phyloP scores from a whole-genome alignment of 1,284 basidiomycete species.

The Fistulina hepatica region DNA sequence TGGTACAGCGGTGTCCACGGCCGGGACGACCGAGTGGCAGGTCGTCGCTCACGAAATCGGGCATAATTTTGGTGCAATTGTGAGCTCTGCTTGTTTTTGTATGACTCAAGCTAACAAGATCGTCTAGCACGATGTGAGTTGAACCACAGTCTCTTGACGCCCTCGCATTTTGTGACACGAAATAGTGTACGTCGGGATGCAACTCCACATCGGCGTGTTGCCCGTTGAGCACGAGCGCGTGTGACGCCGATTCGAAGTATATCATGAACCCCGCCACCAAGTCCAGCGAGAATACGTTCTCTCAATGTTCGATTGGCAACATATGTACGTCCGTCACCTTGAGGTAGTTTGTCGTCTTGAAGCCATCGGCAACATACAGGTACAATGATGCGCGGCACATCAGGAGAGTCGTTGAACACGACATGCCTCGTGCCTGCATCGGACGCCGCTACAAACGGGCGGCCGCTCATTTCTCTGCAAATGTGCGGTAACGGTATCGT shows the following conservation, averaged over 20 bases:
- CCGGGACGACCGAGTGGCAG: conserved; percentile 67
- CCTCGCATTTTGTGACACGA: conserved; percentile 3
- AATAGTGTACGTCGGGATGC: conserved; percentile 59
- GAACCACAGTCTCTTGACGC: conserved; percentile 5
- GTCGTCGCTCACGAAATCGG: conserved; percentile 84
- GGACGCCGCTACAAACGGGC: conserved; percentile 25
- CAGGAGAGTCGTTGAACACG: conserved; percentile 36
- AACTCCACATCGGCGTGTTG: conserved; percentile 54
- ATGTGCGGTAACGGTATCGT: conserved; percentile 80
- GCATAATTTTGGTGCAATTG: conserved; percentile 88
- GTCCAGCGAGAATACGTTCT: conserved; percentile 57
- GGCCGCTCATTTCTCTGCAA: conserved; percentile 39
- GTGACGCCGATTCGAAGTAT: conserved; percentile 57
- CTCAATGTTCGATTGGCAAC: conserved; percentile 76
- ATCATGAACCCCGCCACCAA: conserved; percentile 79
- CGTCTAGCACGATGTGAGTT: conserved; percentile 50
- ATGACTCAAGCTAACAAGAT: conserved; percentile 7
- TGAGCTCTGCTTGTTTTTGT: conserved; percentile 29
- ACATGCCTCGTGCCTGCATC: conserved; percentile 55
- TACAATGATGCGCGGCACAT: conserved; percentile 42
- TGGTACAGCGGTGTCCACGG: conserved; percentile 78
- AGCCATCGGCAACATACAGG: conserved; percentile 26
- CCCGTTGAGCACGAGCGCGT: conserved; percentile 49
- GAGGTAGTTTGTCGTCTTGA: background rate
- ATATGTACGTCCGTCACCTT: conserved; percentile 47